These are phyloP conservation scores for Sphagnum fallax DNA, from an alignment of 228 moss, liverwort and hornwort genomes.

Conservation along the genomic window DNA sequence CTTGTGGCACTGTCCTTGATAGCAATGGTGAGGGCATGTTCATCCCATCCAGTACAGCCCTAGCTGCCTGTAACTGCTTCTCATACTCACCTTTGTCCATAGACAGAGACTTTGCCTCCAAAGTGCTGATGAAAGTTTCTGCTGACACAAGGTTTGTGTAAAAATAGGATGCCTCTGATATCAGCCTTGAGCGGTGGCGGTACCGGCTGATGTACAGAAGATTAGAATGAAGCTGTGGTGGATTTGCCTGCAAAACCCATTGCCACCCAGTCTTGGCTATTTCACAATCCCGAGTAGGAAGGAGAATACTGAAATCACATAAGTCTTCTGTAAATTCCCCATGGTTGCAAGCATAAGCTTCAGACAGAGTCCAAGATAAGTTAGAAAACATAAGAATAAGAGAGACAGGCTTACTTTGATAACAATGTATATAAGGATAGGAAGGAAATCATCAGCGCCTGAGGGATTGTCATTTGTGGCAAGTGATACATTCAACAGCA, in stretches of 20 bases:
- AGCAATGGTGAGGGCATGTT: constrained; percentile 42
- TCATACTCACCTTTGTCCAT: constrained; percentile 85
- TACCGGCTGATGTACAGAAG: constrained; percentile 91
- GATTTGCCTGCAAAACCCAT: constrained; percentile 66
- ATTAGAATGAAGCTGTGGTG: constrained; percentile 95
- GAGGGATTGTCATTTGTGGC: constrained; percentile 89
- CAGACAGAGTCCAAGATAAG: neutral
- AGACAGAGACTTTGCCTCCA: constrained; percentile 72
- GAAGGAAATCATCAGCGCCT: constrained; percentile 97
- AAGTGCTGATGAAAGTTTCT: constrained; percentile 67
- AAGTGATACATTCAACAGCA: constrained; percentile 82
- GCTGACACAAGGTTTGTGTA: constrained; percentile 96
- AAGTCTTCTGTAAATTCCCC: too few species aligned
- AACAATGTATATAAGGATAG: constrained; percentile 90
- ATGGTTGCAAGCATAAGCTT: too few species aligned
- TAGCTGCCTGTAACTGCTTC: constrained; percentile 73
- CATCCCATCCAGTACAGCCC: constrained; percentile 36
- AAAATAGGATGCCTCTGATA: constrained; percentile 93
- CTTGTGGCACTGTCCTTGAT: constrained; percentile 14
- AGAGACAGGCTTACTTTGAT: constrained; percentile 59
- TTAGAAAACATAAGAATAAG: neutral
- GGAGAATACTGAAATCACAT: too few species aligned
- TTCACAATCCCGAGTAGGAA: neutral
- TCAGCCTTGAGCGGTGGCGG: constrained; percentile 73
- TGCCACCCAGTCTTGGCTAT: neutral